Base-by-base conservation (phyloP, 768 basidiomycete genomes). In the Agrocybe pediades region DNA sequence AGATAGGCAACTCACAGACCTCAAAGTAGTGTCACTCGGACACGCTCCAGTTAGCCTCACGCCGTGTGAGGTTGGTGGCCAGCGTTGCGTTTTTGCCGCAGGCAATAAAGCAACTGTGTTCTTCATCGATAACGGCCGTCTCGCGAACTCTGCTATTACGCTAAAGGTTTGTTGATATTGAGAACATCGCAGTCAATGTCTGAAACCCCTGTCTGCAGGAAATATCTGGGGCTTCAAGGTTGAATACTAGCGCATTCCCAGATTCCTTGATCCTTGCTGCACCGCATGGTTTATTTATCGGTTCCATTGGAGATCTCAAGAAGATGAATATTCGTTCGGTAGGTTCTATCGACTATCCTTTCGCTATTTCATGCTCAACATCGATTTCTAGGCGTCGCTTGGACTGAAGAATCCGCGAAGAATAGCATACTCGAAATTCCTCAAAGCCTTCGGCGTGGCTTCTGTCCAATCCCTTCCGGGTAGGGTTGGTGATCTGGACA, bases 271-370 rank as follows among this genome's bases (percentile, higher is more conserved):
- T 89, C 19, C 66, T 93, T 40, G 82, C 82, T 9, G 79, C 82
- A 2, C 64, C 77, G 0, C 73, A 74, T 5, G 72, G 78, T 0
- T 68, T 95, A 15, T 70, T 81, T 44, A 81, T 96, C 41, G 93
- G 92, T 7, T 72, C 72, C 5, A 78, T 92, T 11, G 71, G 75
- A 26, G 80, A 87, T 54, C 73, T 92, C 9, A 83, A 90, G 57
- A 90, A 90, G 67, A 77, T 94, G 67, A 89, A 95, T 61, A 84
- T 95, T 42, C 84, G 86, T 51, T 82, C 90, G 29, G 92, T 92
- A 66, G 57, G 81, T 26, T n/a, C n/a, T n/a, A n/a, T n/a, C n/a
- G n/a, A n/a, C n/a, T n/a, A n/a, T n/a, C n/a, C n/a, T 36, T 16
- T 17, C 13, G 2, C 39, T 30, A 33, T 15, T 41, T 59, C 13